These are phyloP conservation scores for Talaromyces sp. DNA, from an alignment of 2,329 filamentous ascomycete species.

Conservation along the genomic window DNA sequence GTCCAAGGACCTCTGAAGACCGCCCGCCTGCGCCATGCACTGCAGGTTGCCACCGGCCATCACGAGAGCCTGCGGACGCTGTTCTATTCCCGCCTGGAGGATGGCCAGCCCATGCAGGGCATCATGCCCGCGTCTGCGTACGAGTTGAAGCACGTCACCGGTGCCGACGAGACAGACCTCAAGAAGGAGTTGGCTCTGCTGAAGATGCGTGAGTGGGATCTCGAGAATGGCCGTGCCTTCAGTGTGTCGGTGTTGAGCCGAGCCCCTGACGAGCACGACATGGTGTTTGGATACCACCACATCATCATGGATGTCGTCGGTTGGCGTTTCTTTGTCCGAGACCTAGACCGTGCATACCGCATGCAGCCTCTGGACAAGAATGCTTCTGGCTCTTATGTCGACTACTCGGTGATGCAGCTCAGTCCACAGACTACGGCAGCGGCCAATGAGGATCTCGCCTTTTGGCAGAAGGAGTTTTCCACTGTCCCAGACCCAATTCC, in stretches of 20 bases:
- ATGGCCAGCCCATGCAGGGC: background rate
- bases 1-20: background rate
- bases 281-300: background rate
- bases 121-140: background rate
- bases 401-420: constrained; percentile 26
- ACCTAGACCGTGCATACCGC: constrained; percentile 39
- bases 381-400: constrained; percentile 22
- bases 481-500: constrained; percentile 23
- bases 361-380: constrained; percentile 16
- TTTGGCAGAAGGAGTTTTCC: constrained; percentile 27
- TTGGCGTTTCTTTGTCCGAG: constrained; percentile 35
- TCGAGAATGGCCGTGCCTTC: constrained; percentile 3
- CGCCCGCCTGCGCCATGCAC: background rate
- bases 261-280: background rate
- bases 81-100: background rate
- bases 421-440: constrained; percentile 15
- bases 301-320: constrained; percentile 40
- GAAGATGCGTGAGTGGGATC: background rate
- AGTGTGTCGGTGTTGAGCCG: background rate
- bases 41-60: background rate
- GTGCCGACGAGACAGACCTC: background rate
- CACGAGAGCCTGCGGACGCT: background rate
- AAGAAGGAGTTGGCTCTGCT: background rate
- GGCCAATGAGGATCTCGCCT: constrained; percentile 25
- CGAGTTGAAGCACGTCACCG: background rate